phyloP scores from a whole-genome alignment of 2,329 filamentous ascomycete genomes.

The Claviceps citrina region DNA sequence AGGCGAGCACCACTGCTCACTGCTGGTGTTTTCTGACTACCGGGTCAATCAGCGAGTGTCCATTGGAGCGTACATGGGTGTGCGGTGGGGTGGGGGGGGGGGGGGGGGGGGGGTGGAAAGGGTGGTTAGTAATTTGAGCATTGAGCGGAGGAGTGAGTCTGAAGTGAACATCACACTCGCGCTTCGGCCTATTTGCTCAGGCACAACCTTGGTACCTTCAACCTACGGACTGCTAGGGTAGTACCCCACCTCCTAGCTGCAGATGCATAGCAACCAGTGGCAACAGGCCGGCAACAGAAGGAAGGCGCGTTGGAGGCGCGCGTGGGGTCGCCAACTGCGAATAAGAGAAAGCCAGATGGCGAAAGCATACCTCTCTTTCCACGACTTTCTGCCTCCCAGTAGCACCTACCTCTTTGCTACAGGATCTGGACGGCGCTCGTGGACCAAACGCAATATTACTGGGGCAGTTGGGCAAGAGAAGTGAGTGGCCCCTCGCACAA shows the following conservation, averaged over 20 bases:
- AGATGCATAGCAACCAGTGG: too few relatives aligned
- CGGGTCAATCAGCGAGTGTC: constrained; percentile 5
- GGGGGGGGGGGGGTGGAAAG: constrained; percentile 2
- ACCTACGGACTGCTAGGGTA: too few relatives aligned
- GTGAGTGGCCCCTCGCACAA: neutral
- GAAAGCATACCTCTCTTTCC: neutral
- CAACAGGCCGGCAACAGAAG: constrained; percentile 2
- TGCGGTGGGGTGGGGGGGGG: neutral
- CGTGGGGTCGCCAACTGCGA: constrained; percentile 1
- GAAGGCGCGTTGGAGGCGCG: constrained; percentile 3
- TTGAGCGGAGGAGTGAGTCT: constrained; percentile 6
- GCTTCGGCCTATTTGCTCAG: constrained; percentile 1
- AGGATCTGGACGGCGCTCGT: neutral
- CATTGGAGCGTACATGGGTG: constrained; percentile 5
- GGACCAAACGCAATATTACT: neutral
- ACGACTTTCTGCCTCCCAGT: neutral
- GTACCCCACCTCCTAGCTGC: too few relatives aligned
- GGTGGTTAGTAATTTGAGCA: constrained; percentile 3
- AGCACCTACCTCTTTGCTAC: too few relatives aligned
- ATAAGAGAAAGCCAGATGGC: neutral
- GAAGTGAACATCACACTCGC: constrained; percentile 1
- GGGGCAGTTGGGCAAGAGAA: neutral
- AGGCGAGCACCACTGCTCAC: constrained; percentile 7
- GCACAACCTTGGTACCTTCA: neutral
- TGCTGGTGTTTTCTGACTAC: constrained; percentile 7